phyloP scores from a whole-genome alignment of 495 filamentous ascomycete genomes.

The Neurospora sp. region DNA sequence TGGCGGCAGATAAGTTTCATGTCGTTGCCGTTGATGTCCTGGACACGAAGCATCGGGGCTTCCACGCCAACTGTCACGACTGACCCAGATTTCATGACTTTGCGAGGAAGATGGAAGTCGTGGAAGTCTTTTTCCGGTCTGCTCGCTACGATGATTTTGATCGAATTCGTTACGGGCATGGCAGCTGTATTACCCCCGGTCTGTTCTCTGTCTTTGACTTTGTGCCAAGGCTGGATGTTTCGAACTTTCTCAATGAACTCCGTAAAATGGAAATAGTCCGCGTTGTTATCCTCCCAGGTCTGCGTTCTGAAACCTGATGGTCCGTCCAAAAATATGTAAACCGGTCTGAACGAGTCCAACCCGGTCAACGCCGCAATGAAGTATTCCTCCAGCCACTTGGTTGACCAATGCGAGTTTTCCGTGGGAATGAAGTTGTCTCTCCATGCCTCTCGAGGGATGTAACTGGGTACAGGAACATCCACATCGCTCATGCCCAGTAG shows the following conservation, averaged over 20 bases:
- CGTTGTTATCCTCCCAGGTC: not conserved
- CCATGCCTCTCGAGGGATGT: not conserved
- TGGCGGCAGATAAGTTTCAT: not conserved
- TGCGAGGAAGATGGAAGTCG: not conserved
- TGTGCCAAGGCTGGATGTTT: not conserved
- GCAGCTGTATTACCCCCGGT: not conserved
- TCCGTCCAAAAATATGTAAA: not conserved
- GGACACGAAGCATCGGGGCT: not conserved
- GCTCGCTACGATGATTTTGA: not conserved
- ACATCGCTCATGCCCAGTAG: not conserved
- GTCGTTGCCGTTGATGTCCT: not conserved
- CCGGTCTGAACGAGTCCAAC: not conserved
- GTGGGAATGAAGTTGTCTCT: not conserved
- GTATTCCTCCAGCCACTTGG: not conserved
- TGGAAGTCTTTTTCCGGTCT: not conserved
- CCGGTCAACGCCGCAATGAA: not conserved
- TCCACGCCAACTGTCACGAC: not conserved
- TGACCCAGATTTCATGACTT: not conserved
- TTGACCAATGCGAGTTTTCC: not conserved
- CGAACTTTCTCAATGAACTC: not conserved
- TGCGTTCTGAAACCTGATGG: not conserved
- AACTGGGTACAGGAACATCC: not conserved
- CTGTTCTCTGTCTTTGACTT: not conserved
- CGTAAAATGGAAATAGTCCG: not conserved
- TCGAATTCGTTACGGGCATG: not conserved